Percentiles rank a stretch among this genome's conserved stretches.
These are phyloP conservation scores for Mortierella alpina DNA, from an alignment of 192 early-diverging fungal species.

Conservation along the genomic window DNA sequence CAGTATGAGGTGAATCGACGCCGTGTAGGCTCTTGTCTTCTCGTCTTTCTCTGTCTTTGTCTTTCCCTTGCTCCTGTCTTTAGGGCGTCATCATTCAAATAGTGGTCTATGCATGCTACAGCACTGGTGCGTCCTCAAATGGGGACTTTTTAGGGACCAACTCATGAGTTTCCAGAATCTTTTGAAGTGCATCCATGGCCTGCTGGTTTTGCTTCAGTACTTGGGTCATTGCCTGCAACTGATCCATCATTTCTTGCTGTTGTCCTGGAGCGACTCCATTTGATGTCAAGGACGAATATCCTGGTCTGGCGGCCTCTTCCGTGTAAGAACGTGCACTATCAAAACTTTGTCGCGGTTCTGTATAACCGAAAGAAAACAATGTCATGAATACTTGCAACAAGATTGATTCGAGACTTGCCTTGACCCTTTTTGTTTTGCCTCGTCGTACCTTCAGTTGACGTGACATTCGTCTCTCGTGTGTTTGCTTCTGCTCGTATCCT, in stretches of 20 bases:
- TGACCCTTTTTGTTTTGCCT: neutral
- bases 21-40: no score
- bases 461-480: conserved; percentile 15
- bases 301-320: conserved; percentile 25
- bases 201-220: conserved; percentile 53
- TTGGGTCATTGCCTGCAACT: conserved; percentile 45
- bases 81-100: neutral
- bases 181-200: conserved; percentile 50
- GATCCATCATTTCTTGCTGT: conserved; percentile 40
- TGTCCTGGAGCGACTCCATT: conserved; percentile 31
- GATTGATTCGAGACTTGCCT: no score
- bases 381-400: neutral
- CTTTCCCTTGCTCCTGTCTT: no score
- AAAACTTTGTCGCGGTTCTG: conserved; percentile 50
- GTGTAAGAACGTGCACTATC: conserved; percentile 55
- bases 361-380: neutral
- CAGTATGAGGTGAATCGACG: no score
- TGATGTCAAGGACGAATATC: conserved; percentile 36
- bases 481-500: conserved; percentile 34
- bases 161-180: conserved; percentile 40
- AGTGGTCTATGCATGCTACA: neutral
- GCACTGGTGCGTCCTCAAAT: conserved; percentile 28
- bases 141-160: conserved; percentile 47
- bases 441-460: conserved; percentile 20
- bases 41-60: no score